Percentiles rank a stretch among this genome's conserved stretches.
Evolutionary conservation across 352 stramenopile genomes (phyloP).

Genomic region (Phytophthora megakarya): DNA sequence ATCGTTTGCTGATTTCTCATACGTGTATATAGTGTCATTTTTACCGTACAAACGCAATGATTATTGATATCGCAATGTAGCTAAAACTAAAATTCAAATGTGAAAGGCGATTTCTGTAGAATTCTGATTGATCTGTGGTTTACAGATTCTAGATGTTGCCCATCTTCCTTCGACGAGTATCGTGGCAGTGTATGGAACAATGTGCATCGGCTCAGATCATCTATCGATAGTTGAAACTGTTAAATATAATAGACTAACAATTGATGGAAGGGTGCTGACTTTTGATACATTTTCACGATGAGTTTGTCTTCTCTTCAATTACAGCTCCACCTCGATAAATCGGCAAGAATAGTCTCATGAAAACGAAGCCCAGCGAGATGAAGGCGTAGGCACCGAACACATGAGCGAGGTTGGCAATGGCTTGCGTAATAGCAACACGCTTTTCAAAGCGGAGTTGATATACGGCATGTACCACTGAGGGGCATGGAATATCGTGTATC

Average conservation of each 20-base stretch:
- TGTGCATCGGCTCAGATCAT: too few relatives aligned
- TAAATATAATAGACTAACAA: not conserved
- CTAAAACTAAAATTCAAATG: too few relatives aligned
- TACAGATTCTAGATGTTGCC: too few relatives aligned
- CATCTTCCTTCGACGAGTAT: too few relatives aligned
- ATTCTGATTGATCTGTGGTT: too few relatives aligned
- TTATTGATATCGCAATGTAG: too few relatives aligned
- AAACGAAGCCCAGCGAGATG: conserved; percentile 34
- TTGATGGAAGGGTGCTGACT: not conserved
- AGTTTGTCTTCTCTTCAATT: conserved; percentile 24
- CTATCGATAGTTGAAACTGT: not conserved
- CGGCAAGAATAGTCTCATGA: conserved; percentile 34
- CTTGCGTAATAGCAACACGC: conserved; percentile 36
- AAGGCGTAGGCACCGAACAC: conserved; percentile 37
- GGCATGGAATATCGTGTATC: conserved; percentile 57
- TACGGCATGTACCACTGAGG: conserved; percentile 72
- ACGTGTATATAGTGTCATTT: too few relatives aligned
- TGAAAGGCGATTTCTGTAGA: too few relatives aligned
- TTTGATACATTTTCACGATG: too few relatives aligned
- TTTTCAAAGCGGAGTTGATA: conserved; percentile 30
- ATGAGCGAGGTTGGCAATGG: conserved; percentile 43
- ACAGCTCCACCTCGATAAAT: conserved; percentile 17
- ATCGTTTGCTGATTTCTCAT: too few relatives aligned
- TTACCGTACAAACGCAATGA: too few relatives aligned
- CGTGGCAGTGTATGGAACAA: too few relatives aligned